Base-by-base conservation (phyloP, 257 asterid species). In the Jasminum sambac region DNA sequence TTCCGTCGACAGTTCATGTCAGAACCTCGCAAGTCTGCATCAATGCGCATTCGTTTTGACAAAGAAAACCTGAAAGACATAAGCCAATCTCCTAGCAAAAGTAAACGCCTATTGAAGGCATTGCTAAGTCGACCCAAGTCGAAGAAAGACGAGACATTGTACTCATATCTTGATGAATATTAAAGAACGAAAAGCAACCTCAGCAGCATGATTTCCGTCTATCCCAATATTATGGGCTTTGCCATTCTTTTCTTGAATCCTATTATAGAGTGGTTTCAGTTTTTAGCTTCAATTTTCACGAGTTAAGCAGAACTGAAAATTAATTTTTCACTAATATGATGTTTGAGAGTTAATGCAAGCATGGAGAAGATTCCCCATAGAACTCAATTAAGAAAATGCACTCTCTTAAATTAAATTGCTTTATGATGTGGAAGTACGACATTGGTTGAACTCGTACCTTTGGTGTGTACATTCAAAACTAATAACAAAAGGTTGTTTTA, bases 101-200 rank as follows among this genome's bases (percentile, higher is more conserved):
- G 98, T 62, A 93, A 93, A 77, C 97, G 95, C 0, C 85, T 93
- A 55, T 95, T 93, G 61, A 90, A 90, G 75, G 80, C 96, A 26
- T 78, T 90, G 83, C 96, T 93, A 25, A 90, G 90, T 83, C 84
- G 97, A 52, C 90, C 92, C 74, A 90, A 87, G 82, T 89, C 97
- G 8, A 93, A 91, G 96, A 90, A 90, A 84, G 98, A 93, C 62
- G 98, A 93, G 37, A 82, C 50, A 43, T 74, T 90, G 34, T 93
- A 89, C 76, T 89, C 96, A 63, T 93, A 90, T 75, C 76, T 93
- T 79, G 97, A 93, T 77, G 98, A 90, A 78, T 93, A 93, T 67
- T 89, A 70, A 76, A 4, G 34, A 30, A 25, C 52, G 25, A 52
- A 61, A 16, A 52, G 39, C 34, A 60, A 52, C n/a, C 14, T 64